phyloP scores from a whole-genome alignment of 352 stramenopile species.

The Globisporangium lucens region DNA sequence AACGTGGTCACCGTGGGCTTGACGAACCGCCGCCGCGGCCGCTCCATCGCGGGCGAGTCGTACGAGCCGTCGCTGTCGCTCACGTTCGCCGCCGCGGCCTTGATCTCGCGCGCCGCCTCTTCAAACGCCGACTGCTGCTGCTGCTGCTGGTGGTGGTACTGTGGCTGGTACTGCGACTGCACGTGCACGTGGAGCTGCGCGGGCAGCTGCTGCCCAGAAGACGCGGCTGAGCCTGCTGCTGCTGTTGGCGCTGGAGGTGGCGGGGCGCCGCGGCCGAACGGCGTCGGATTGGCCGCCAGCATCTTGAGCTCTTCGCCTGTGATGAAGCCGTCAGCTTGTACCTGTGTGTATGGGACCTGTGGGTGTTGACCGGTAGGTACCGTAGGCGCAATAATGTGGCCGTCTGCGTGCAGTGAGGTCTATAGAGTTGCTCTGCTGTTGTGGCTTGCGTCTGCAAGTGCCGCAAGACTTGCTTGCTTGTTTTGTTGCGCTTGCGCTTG shows the following conservation, averaged over 20 bases:
- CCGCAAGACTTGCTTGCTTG: background rate
- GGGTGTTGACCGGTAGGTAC: too few species aligned
- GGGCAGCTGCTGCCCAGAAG: background rate
- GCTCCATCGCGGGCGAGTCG: conserved; percentile 1
- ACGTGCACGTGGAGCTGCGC: background rate
- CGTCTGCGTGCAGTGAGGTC: background rate
- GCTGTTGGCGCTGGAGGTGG: background rate
- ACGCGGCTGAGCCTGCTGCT: background rate
- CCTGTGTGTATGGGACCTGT: background rate
- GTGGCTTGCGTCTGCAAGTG: background rate
- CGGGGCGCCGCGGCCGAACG: background rate
- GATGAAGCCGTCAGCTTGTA: background rate
- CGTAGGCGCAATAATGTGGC: background rate
- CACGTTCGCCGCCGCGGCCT: background rate
- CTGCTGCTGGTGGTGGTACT: too few species aligned
- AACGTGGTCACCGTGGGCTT: conserved; percentile 44
- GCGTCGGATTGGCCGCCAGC: background rate
- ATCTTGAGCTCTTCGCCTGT: background rate
- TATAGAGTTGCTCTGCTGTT: background rate
- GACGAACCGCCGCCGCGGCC: conserved; percentile 43
- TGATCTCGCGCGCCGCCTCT: background rate
- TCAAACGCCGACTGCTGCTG: background rate
- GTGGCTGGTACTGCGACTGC: background rate
- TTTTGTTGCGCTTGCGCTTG: background rate
- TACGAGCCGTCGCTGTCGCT: background rate